Evolutionary conservation across 306 rosid species (phyloP).

Genomic region (Vigna radiata): DNA sequence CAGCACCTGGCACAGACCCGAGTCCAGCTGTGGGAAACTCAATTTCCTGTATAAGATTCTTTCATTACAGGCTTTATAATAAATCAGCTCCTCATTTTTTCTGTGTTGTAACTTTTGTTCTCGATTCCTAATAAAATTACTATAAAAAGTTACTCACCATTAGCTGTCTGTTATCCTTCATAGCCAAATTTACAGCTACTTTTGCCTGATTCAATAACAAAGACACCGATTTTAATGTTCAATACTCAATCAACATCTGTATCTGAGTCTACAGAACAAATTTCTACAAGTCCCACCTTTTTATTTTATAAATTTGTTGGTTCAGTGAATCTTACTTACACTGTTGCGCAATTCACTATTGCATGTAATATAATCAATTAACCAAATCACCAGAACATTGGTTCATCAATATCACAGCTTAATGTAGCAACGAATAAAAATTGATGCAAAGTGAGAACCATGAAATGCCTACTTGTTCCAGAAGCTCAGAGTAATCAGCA

Average conservation of each 20-base stretch:
- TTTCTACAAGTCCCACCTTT: constrained; percentile 11
- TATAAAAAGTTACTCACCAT: constrained; percentile 67
- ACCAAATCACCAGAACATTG: constrained; percentile 1
- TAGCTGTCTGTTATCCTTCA: constrained; percentile 74
- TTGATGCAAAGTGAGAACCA: neutral
- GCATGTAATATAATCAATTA: neutral
- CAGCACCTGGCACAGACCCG: constrained; percentile 88
- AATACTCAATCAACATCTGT: constrained; percentile 2
- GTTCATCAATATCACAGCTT: neutral
- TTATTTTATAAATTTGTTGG: neutral
- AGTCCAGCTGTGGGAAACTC: constrained; percentile 98
- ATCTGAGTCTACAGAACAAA: neutral
- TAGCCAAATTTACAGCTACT: constrained; percentile 77
- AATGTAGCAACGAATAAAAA: constrained; percentile 14
- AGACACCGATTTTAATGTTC: constrained; percentile 34
- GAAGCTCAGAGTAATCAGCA: constrained; percentile 78
- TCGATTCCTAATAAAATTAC: constrained; percentile 35
- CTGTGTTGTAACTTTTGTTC: constrained; percentile 32
- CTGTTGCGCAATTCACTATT: constrained; percentile 8
- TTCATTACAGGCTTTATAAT: constrained; percentile 47
- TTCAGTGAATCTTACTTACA: constrained; percentile 12
- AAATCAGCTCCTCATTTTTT: constrained; percentile 13
- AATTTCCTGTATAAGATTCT: constrained; percentile 75
- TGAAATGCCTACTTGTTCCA: constrained; percentile 66
- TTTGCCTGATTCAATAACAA: constrained; percentile 61